These are phyloP conservation scores for Tremella yokohamensis DNA, from an alignment of 768 basidiomycete species.

Conservation along the genomic window DNA sequence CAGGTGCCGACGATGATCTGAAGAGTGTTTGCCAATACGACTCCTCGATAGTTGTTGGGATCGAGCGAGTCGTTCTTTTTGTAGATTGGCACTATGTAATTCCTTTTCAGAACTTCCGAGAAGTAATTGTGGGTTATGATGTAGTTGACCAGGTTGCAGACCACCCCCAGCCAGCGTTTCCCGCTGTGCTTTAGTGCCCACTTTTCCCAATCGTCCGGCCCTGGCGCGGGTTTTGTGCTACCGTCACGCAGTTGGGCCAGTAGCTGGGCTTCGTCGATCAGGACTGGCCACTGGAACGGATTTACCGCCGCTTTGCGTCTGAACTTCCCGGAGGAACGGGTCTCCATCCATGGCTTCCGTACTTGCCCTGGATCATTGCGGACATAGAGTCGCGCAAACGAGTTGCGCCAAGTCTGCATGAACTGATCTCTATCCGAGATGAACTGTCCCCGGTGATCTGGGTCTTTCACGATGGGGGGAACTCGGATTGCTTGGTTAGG, in stretches of 20 bases:
- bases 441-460: neutral
- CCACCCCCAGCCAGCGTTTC: conserved; percentile 1
- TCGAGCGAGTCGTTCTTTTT: conserved; percentile 6
- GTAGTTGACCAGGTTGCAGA: conserved; percentile 5
- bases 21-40: conserved; percentile 8
- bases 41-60: conserved; percentile 11
- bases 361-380: neutral
- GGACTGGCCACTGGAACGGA: neutral
- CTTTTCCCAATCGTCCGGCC: neutral
- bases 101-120: conserved; percentile 7
- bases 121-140: conserved; percentile 6
- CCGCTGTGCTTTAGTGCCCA: conserved; percentile 5
- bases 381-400: neutral
- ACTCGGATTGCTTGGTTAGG: neutral
- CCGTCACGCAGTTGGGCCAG: neutral
- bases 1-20: conserved; percentile 4
- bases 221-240: neutral
- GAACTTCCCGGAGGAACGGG: neutral
- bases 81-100: conserved; percentile 11
- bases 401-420: neutral
- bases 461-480: neutral
- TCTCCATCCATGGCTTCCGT: neutral
- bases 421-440: neutral
- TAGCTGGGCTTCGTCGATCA: neutral
- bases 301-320: neutral